Conservation (phyloP, 441 rosid species). For the Lepidium campestre region DNA sequence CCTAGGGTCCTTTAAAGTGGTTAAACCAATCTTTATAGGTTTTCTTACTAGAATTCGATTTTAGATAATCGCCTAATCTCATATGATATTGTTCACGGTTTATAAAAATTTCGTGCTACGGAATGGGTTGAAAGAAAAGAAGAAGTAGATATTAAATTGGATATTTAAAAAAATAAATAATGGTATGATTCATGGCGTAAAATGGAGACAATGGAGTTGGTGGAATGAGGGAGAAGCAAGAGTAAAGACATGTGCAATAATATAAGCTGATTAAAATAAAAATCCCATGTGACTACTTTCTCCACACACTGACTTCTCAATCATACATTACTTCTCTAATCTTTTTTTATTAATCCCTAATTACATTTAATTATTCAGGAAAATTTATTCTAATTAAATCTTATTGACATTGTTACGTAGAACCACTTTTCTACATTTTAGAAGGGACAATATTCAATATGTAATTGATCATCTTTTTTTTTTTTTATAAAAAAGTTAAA, state of each 20-base stretch:
- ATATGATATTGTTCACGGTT: no score
- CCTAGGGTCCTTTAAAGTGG: no score
- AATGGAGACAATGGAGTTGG: constrained; percentile 28
- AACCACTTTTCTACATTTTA: no score
- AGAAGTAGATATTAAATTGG: no score
- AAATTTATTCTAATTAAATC: neutral
- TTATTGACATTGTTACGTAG: neutral
- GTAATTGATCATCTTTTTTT: neutral
- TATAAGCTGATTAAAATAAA: constrained; percentile 15
- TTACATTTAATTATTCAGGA: neutral
- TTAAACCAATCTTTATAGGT: no score
- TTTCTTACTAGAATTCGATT: no score
- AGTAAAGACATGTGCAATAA: constrained; percentile 28
- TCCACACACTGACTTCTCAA: constrained; percentile 26
- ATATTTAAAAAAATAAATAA: neutral
- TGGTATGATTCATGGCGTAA: constrained; percentile 16
- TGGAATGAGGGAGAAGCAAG: constrained; percentile 24
- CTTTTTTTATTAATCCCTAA: neutral
- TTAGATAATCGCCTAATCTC: no score
- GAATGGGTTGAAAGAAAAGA: no score
- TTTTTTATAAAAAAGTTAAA: neutral
- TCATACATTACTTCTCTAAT: constrained; percentile 16
- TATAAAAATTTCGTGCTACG: no score
- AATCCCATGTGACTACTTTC: constrained; percentile 29
- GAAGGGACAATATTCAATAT: no score